A percentile compares a stretch with the other conserved stretches of the same genome.
These are phyloP conservation scores for Besnoitia besnoiti DNA, from an alignment of 169 alveolate genomes.

Conservation along the genomic window DNA sequence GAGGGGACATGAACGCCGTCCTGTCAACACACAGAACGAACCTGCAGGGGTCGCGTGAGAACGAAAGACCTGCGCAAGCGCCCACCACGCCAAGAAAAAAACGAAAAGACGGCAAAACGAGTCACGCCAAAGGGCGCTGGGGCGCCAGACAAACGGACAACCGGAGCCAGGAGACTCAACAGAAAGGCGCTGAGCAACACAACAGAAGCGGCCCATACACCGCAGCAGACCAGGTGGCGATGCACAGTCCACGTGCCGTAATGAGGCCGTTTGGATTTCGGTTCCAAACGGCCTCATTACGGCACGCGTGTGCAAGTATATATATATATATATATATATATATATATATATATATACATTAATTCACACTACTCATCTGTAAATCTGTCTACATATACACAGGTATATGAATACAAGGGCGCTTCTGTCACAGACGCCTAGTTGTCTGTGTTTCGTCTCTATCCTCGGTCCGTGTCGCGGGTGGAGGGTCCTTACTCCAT, in stretches of 20 bases:
- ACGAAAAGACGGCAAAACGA: no score
- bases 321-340: no score
- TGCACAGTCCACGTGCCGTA: background rate
- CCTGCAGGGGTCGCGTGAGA: no score
- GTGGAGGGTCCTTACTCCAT: background rate
- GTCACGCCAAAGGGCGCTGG: no score
- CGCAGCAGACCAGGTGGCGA: background rate
- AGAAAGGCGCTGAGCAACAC: background rate
- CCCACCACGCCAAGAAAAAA: no score
- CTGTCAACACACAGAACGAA: no score
- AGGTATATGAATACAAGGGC: background rate
- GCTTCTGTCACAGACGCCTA: background rate
- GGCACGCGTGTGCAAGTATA: background rate
- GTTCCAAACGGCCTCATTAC: background rate
- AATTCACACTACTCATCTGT: background rate
- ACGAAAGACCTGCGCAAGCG: no score
- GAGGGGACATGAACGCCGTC: conserved; percentile 27
- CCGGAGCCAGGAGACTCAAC: no score
- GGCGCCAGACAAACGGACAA: no score
- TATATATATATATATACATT: background rate
- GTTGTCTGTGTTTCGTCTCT: background rate
- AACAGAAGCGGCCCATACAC: background rate
- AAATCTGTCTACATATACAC: background rate
- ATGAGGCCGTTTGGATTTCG: no score
- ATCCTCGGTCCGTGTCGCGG: no score